Evolutionary conservation across 495 filamentous ascomycete species (phyloP), one percentile per base, ranked within the genome.

Genomic region (Penicillium longicatenatum): DNA sequence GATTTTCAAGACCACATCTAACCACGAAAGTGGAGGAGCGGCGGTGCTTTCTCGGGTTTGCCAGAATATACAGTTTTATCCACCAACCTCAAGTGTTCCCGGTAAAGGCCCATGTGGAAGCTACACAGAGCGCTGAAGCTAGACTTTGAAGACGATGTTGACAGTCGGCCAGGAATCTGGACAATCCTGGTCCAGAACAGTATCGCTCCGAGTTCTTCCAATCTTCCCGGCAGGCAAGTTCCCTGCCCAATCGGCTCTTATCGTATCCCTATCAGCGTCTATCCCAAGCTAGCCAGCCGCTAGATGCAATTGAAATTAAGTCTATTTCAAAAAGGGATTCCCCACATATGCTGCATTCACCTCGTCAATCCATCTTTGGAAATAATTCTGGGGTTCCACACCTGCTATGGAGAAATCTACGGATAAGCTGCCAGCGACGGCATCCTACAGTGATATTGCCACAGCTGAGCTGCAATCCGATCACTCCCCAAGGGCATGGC

Each of bases 401-500:
- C 12, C 31, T 44, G 7, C 14, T 6, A 44, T 44, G 41, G 41
- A 19, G 9, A 44, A 44, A 21, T 21, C 41, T 44, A 35, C 12
- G n/a, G 20, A 21, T 5, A 44, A 44, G 41, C 41, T 10, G n/a
- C n/a, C 41, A 19, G n/a, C 7, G 41, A 44, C n/a, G 26, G 26
- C 26, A 44, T 19, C 41, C 41, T 44, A 19, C 20, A 44, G n/a
- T 21, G 41, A 44, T 21, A 10, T 44, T 44, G 20, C 8, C 8
- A 19, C 41, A 19, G 41, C 41, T 1, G 41, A 44, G 41, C 20
- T 44, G 8, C 41, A 44, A 21, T 19, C n/a, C n/a, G 12, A 44
- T 21, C 41, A 21, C 20, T 44, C 41, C 20, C 41, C 41, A 44
- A 44, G 41, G 20, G 41, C 41, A 44, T 44, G 41, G 41, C 41